phyloP scores from a whole-genome alignment of 2,329 filamentous ascomycete genomes.

The Cladophialophora exuberans region DNA sequence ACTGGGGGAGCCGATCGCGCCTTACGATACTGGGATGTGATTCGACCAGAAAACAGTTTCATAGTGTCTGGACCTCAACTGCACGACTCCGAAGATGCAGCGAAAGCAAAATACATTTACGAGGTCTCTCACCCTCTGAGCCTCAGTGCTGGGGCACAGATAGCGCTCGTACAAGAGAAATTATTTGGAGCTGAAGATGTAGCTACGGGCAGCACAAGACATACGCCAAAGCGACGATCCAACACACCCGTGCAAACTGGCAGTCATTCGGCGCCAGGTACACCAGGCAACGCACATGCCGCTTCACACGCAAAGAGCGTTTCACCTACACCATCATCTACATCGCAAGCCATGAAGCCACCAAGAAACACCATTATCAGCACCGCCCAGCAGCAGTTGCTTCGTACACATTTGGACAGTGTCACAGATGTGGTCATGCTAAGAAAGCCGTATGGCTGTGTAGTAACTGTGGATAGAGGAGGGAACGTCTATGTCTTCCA shows the following conservation, averaged over 20 bases:
- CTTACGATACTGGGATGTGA: conserved; percentile 90
- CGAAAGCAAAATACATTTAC: conserved; percentile 66
- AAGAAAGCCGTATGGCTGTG: conserved; percentile 89
- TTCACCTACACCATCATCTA: conserved; percentile 3
- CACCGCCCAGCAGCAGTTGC: conserved; percentile 80
- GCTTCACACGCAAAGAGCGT: background rate
- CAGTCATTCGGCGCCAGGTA: background rate
- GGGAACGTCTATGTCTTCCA: conserved; percentile 87
- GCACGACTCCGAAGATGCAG: conserved; percentile 62
- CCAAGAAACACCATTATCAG: conserved; percentile 83
- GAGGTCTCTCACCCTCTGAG: conserved; percentile 59
- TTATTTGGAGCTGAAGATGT: conserved; percentile 47
- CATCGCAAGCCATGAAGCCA: conserved; percentile 45
- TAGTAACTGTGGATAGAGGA: conserved; percentile 83
- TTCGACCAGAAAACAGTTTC: conserved; percentile 73
- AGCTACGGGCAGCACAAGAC: conserved; percentile 14
- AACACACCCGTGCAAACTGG: conserved; percentile 33
- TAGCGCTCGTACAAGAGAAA: conserved; percentile 70
- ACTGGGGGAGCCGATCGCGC: conserved; percentile 89
- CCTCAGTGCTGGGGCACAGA: conserved; percentile 52
- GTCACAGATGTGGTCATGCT: conserved; percentile 87
- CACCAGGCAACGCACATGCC: conserved; percentile 14
- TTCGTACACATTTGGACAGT: conserved; percentile 84
- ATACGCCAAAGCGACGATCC: conserved; percentile 25
- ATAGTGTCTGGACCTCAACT: conserved; percentile 70